Percentiles rank a stretch among this genome's conserved stretches.
These are phyloP conservation scores for Peronospora destructor DNA, from an alignment of 352 stramenopile genomes.

Conservation along the genomic window DNA sequence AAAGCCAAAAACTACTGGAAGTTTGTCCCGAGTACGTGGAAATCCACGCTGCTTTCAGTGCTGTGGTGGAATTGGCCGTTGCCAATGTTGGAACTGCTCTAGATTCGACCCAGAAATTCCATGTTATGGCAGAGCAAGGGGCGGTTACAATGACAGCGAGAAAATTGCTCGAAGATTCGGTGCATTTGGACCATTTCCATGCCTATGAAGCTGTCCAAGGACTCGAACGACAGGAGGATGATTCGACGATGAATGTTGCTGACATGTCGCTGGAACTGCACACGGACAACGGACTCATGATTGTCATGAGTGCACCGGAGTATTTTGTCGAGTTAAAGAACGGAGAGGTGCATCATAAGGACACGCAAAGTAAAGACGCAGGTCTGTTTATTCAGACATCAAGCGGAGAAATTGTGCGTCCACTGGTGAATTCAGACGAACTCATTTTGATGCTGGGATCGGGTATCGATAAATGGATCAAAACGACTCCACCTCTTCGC, in stretches of 20 bases:
- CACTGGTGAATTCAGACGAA: slow-evolving; percentile 56
- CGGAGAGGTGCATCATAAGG: slow-evolving; percentile 33
- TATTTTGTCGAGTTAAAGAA: slow-evolving; percentile 56
- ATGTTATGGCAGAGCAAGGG: slow-evolving; percentile 32
- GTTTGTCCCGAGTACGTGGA: slow-evolving; percentile 51
- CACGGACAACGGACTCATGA: slow-evolving; percentile 69
- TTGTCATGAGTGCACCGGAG: slow-evolving; percentile 61
- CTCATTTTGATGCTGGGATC: slow-evolving; percentile 78
- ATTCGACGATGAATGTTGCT: slow-evolving; percentile 18
- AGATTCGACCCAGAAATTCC: slow-evolving; percentile 48
- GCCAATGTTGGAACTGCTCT: slow-evolving; percentile 48
- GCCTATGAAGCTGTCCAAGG: slow-evolving; percentile 43
- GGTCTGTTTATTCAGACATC: slow-evolving; percentile 60
- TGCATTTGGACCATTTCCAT: slow-evolving; percentile 80
- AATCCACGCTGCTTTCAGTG: slow-evolving; percentile 51
- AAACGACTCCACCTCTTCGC: slow-evolving; percentile 43
- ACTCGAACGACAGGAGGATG: slow-evolving; percentile 2
- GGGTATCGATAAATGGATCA: slow-evolving; percentile 65
- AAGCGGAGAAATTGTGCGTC: slow-evolving; percentile 47
- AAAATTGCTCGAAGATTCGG: slow-evolving; percentile 54
- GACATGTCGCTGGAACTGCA: slow-evolving; percentile 69
- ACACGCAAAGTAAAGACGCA: slow-evolving; percentile 51
- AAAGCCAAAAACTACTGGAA: slow-evolving; percentile 35
- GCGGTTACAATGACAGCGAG: slow-evolving; percentile 39
- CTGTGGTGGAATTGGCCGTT: slow-evolving; percentile 46